Evolutionary conservation across 257 asterid species (phyloP), one percentile per base, ranked within the genome.

Genomic region (Coffea eugenioides): DNA sequence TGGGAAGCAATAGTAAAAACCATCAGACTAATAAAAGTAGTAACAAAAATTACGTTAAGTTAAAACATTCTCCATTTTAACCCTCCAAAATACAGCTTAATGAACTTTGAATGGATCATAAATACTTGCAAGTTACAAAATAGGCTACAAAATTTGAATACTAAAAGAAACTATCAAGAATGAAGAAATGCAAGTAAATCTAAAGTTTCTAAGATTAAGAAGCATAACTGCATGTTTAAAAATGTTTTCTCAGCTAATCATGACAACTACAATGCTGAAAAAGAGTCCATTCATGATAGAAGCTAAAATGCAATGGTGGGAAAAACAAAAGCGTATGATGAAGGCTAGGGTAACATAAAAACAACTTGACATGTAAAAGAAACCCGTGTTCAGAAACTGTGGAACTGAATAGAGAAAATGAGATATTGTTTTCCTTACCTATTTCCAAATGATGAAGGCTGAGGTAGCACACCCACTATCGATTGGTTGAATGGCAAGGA

Each of bases 401-500:
- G 71, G 71, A 69, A 67, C 72, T 52, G 61, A 66, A 74, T 79
- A 75, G 34, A 75, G 81, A 80, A n/a, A 70, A 21, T 36, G 49
- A 72, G 20, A 71, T 77, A 71, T 67, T 76, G 57, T 73, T 23
- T 56, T 43, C 69, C 71, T 74, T 89, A 89, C 99, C 99, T 96
- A 87, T 96, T 90, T 80, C 98, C 98, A 78, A 76, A 80, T 20
- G 97, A 91, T 80, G 87, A 83, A 81, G 97, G 98, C 79, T 96
- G 99, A 69, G 95, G 82, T 78, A 92, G 93, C 77, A 94, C 91
- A 70, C 99, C 98, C 76, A 96, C 99, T 71, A 96, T 87, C 78
- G 99, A 87, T 31, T 72, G 92, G 43, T 96, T 84, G 82, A 88
- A 89, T 72, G 95, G 88, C 80, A 90, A 80, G 68, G 93, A 75